Percentiles rank a stretch among this genome's conserved stretches.
Evolutionary conservation across 2,329 filamentous ascomycete species (phyloP).

Genomic region (Colletotrichum filicis): DNA sequence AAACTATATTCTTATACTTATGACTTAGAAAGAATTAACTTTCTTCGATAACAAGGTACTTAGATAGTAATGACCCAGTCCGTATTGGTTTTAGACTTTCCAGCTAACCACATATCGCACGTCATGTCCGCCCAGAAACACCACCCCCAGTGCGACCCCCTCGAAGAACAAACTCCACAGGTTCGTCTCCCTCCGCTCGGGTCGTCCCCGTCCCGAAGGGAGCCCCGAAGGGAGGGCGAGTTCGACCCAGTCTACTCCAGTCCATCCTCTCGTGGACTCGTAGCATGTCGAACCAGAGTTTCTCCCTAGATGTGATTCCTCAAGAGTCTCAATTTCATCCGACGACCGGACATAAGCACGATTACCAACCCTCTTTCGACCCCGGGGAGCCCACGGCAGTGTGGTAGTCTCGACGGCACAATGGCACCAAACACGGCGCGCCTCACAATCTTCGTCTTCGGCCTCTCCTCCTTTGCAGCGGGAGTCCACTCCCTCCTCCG

Average conservation of each 20-base stretch:
- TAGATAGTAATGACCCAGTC: not conserved
- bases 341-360: not conserved
- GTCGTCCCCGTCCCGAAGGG: constrained; percentile 5
- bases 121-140: constrained; percentile 19
- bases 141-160: not conserved
- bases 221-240: not conserved
- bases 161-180: not conserved
- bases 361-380: too few relatives aligned
- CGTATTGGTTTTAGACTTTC: not conserved
- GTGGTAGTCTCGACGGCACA: too few relatives aligned
- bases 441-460: constrained; percentile 39
- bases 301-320: not conserved
- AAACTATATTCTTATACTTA: too few relatives aligned
- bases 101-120: constrained; percentile 10
- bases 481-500: constrained; percentile 33
- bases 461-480: constrained; percentile 37
- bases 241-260: not conserved
- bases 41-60: too few relatives aligned
- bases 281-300: not conserved
- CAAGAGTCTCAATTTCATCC: not conserved
- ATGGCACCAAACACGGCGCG: not conserved
- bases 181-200: constrained; percentile 18
- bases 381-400: too few relatives aligned
- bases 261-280: not conserved
- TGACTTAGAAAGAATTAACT: too few relatives aligned